Base-by-base conservation (phyloP, 139 green algal species). In the Nannochloris sp. region DNA sequence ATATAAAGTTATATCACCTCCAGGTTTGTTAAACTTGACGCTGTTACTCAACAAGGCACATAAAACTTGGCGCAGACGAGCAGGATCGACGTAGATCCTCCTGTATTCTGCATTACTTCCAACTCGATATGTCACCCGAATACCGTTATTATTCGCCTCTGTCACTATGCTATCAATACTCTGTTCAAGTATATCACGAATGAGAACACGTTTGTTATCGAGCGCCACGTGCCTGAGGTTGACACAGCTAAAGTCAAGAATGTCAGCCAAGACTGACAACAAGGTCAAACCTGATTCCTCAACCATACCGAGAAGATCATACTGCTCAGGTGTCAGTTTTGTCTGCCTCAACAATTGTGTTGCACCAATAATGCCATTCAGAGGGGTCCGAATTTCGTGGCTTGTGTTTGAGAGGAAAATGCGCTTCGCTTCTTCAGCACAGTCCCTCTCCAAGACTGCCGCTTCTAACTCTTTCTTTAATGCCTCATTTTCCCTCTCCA, bases 11-110 rank as follows among this genome's bases (percentile, higher is more conserved):
- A 82, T 71, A 67, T 85, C 71, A 2, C 85, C 85, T 2, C 10
- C 5, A 4, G 62, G 5, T 21, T 85, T 76, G 12, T 78, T 90
- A 68, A 88, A 89, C 72, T 92, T 92, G 57, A 92, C 72, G 1
- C 84, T 85, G 37, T 91, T 91, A 56, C 69, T 78, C 48, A 88
- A 61, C 59, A 89, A 55, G 68, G 83, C 78, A 40, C 69, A 60
- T 12, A 88, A 61, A 19, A 89, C 68, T 73, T 91, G 83, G 2
- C 78, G 73, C 16, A 85, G 62, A 46, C 74, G 60, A 19, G 84
- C 48, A 23, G 24, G 31, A 54, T 85, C 74, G 0, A 53, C 6
- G 23, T 21, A 53, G 18, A 53, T 19, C 46, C 46, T 19, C 18
- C 7, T 19, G n/a, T 53, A 21, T 19, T 21, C 16, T 19, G 46